A percentile compares a stretch with the other conserved stretches of the same genome.
Conservation (phyloP, 1,284 basidiomycete species). For the Gastroboletus turbinatus region DNA sequence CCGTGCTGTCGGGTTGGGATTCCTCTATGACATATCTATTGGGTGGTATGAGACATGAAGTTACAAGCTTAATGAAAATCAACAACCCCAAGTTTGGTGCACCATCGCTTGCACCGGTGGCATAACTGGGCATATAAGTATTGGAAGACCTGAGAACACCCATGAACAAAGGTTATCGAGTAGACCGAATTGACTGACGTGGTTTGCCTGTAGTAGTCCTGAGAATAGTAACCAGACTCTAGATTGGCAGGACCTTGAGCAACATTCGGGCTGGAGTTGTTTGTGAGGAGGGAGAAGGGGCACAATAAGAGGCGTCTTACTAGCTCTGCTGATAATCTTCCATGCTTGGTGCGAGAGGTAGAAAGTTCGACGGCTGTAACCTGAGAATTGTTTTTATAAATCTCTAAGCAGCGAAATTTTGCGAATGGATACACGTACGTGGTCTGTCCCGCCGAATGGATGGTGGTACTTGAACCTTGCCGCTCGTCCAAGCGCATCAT, state of each 20-base stretch:
- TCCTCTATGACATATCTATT: slow-evolving; percentile 15
- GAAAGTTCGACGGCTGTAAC: background rate
- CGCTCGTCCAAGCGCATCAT: slow-evolving; percentile 1
- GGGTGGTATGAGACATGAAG: slow-evolving; percentile 16
- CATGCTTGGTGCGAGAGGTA: background rate
- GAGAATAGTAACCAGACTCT: slow-evolving; percentile 6
- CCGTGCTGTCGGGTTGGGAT: background rate
- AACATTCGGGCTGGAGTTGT: slow-evolving; percentile 9
- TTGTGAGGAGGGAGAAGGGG: background rate
- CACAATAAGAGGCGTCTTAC: slow-evolving; percentile 12
- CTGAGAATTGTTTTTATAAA: slow-evolving; percentile 3
- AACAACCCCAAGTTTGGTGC: slow-evolving; percentile 15
- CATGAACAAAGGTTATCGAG: slow-evolving; percentile 5
- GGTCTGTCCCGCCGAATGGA: slow-evolving; percentile 1
- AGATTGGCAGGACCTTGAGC: slow-evolving; percentile 1
- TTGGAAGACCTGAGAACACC: slow-evolving; percentile 1
- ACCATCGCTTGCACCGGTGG: background rate
- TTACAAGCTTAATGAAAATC: slow-evolving; percentile 12
- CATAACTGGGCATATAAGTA: slow-evolving; percentile 11
- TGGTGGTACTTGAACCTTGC: slow-evolving; percentile 3
- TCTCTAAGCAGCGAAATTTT: background rate
- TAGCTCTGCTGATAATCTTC: slow-evolving; percentile 10
- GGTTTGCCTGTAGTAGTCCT: slow-evolving; percentile 5
- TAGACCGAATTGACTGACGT: slow-evolving; percentile 12
- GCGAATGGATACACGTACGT: slow-evolving; percentile 15